Percentiles rank a stretch among this genome's conserved stretches.
These are phyloP conservation scores for Crucibulum parvulum DNA, from an alignment of 1,284 basidiomycete species.

Conservation along the genomic window DNA sequence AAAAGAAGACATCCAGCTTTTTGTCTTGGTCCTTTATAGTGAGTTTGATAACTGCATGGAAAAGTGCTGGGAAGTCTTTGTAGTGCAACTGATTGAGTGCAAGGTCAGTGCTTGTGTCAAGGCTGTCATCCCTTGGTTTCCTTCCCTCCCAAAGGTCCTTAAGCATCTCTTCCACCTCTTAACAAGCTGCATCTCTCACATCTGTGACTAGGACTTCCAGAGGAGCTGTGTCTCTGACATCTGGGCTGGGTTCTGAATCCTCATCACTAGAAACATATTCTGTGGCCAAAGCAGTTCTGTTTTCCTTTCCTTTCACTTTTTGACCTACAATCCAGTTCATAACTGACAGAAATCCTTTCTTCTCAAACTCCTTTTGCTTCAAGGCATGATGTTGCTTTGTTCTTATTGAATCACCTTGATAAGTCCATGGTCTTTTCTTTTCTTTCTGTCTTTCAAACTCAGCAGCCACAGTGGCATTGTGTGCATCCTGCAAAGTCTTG, in stretches of 20 bases:
- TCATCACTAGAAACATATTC: no score
- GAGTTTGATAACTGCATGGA: slow-evolving; percentile 4
- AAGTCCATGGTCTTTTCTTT: background rate
- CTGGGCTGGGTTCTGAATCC: no score
- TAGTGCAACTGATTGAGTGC: slow-evolving; percentile 8
- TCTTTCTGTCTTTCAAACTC: slow-evolving; percentile 1
- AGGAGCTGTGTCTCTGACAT: no score
- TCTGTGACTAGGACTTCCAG: no score
- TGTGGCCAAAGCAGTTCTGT: no score
- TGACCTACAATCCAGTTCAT: background rate
- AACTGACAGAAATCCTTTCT: background rate
- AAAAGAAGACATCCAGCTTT: slow-evolving; percentile 22
- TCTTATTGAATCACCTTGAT: slow-evolving; percentile 6
- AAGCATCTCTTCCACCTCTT: no score
- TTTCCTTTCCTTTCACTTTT: background rate
- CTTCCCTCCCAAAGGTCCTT: background rate
- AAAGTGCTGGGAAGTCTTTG: slow-evolving; percentile 13
- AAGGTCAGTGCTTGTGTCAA: slow-evolving; percentile 3
- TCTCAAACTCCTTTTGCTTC: background rate
- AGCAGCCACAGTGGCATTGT: slow-evolving; percentile 5
- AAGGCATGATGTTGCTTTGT: slow-evolving; percentile 5
- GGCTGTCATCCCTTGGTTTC: slow-evolving; percentile 5
- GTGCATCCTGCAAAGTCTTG: background rate
- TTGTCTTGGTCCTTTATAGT: slow-evolving; percentile 16
- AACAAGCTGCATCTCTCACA: no score